Conservation (phyloP, 2,329 filamentous ascomycete species). For the Ascochyta koolunga region DNA sequence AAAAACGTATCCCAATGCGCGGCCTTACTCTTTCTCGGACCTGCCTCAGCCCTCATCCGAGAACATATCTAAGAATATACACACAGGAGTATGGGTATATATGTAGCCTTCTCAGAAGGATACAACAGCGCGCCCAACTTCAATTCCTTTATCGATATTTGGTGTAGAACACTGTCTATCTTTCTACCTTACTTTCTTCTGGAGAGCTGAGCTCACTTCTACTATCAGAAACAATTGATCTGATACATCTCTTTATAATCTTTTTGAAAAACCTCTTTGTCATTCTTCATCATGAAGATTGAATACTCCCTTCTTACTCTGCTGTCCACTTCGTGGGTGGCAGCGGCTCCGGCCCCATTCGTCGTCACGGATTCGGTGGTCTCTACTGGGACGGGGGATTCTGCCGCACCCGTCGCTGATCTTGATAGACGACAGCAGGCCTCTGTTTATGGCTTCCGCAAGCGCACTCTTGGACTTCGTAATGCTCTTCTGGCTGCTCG, state of each 20-base stretch:
- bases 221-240: conserved; percentile 24
- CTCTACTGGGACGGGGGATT: conserved; percentile 29
- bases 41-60: conserved; percentile 19
- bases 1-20: conserved; percentile 24
- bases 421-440: conserved; percentile 10
- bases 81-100: conserved; percentile 26
- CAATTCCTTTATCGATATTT: conserved; percentile 21
- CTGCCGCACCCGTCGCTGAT: conserved; percentile 29
- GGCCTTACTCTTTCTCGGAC: conserved; percentile 19
- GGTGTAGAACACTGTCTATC: conserved; percentile 43
- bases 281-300: conserved; percentile 42
- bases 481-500: conserved; percentile 32
- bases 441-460: conserved; percentile 22
- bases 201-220: conserved; percentile 46
- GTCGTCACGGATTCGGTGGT: conserved; percentile 37
- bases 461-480: conserved; percentile 35
- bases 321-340: conserved; percentile 43
- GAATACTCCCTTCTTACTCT: conserved; percentile 42
- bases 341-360: conserved; percentile 40
- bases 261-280: conserved; percentile 22
- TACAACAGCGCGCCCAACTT: conserved; percentile 25
- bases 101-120: conserved; percentile 20
- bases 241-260: conserved; percentile 26
- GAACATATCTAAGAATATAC: conserved; percentile 8
- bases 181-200: conserved; percentile 32